These are phyloP conservation scores for Pelagophyceae sp. DNA, from an alignment of 352 stramenopile species.

Conservation along the genomic window DNA sequence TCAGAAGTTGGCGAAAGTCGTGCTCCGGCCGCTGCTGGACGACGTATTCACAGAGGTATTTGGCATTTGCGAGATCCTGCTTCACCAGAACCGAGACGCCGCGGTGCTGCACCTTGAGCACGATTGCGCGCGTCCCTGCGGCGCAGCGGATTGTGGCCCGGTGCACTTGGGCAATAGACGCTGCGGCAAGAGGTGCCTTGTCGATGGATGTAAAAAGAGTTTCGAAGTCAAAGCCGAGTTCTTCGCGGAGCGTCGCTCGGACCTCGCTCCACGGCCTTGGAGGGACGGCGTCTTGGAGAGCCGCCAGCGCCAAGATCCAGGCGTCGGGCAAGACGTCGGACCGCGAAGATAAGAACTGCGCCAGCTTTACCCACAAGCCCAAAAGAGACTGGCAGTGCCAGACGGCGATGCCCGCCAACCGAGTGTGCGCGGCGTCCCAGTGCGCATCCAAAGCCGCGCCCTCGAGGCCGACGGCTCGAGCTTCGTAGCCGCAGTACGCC, in stretches of 20 bases:
- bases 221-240: slow-evolving; percentile 17
- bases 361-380: slow-evolving; percentile 34
- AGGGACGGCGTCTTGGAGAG: slow-evolving; percentile 33
- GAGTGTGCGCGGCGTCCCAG: background rate
- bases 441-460: background rate
- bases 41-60: slow-evolving; percentile 12
- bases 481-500: background rate
- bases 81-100: slow-evolving; percentile 18
- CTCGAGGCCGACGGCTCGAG: background rate
- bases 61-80: slow-evolving; percentile 30
- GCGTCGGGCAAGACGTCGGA: slow-evolving; percentile 27
- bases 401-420: background rate
- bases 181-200: too few relatives aligned
- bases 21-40: slow-evolving; percentile 7
- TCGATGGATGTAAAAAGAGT: slow-evolving; percentile 21
- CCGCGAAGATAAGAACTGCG: slow-evolving; percentile 26
- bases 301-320: slow-evolving; percentile 18
- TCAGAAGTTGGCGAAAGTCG: slow-evolving; percentile 19
- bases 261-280: slow-evolving; percentile 24
- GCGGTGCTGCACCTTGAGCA: too few relatives aligned
- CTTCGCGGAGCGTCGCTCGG: slow-evolving; percentile 6
- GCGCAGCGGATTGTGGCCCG: too few relatives aligned
- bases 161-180: too few relatives aligned
- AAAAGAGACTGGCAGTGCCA: slow-evolving; percentile 4
- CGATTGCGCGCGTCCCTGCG: too few relatives aligned